Evolutionary conservation across 73 alveolate species (phyloP).

Genomic region (Loxodes magnus): DNA sequence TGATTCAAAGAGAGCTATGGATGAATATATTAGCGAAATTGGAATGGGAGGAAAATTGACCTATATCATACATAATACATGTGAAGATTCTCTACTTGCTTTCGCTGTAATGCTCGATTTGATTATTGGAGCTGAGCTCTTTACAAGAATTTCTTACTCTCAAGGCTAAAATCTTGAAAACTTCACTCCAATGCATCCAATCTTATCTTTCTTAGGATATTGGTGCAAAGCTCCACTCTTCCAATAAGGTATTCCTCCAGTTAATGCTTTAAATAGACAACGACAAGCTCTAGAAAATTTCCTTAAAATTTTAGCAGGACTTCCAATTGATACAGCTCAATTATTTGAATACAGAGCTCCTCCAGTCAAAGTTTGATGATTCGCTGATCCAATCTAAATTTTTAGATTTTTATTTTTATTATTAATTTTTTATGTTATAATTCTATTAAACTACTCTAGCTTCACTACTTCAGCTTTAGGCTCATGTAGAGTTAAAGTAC

Average conservation of each 20-base stretch:
- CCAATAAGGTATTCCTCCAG: slow-evolving; percentile 52
- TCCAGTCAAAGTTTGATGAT: too few species aligned
- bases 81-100: slow-evolving; percentile 94
- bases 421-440: too few species aligned
- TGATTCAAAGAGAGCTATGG: slow-evolving; percentile 93
- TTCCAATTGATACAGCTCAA: slow-evolving; percentile 47
- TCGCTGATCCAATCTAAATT: too few species aligned
- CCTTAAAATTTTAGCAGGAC: slow-evolving; percentile 63
- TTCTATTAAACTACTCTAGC: too few species aligned
- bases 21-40: slow-evolving; percentile 83
- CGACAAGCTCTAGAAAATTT: slow-evolving; percentile 52
- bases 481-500: too few species aligned
- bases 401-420: too few species aligned
- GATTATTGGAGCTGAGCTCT: slow-evolving; percentile 71
- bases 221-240: slow-evolving; percentile 75
- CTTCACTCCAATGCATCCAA: slow-evolving; percentile 31
- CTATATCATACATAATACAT: slow-evolving; percentile 73
- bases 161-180: too few species aligned
- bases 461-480: too few species aligned
- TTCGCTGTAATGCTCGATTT: slow-evolving; percentile 86
- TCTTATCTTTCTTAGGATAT: slow-evolving; percentile 58
- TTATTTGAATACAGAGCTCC: slow-evolving; percentile 34
- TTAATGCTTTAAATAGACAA: slow-evolving; percentile 56
- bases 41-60: slow-evolving; percentile 85
- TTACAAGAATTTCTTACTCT: slow-evolving; percentile 61